phyloP scores from a whole-genome alignment of 2,329 filamentous ascomycete genomes.

The Nemania diffusa region DNA sequence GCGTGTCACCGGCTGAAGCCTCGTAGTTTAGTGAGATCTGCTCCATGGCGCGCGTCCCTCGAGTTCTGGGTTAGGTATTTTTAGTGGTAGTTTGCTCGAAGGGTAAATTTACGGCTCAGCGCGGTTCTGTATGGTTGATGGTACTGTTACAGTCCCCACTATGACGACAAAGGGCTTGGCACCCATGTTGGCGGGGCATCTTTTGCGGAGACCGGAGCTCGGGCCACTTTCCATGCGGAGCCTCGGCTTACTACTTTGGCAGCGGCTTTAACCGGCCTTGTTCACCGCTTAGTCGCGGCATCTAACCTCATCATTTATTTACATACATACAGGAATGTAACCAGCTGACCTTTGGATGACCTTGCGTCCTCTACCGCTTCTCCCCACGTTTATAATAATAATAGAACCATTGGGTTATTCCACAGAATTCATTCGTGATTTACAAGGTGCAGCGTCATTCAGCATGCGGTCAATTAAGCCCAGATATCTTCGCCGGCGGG shows the following conservation, averaged over 20 bases:
- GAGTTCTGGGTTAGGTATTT: not conserved
- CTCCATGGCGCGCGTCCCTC: slow-evolving; percentile 57
- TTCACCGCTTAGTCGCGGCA: slow-evolving; percentile 40
- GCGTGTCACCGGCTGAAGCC: slow-evolving; percentile 76
- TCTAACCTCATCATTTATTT: slow-evolving; percentile 10
- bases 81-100: slow-evolving; percentile 30
- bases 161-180: slow-evolving; percentile 15
- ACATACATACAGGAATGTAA: slow-evolving; percentile 26
- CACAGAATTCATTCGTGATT: slow-evolving; percentile 15
- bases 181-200: slow-evolving; percentile 9
- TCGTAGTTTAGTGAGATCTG: slow-evolving; percentile 80
- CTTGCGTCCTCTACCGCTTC: not conserved
- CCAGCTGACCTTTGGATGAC: slow-evolving; percentile 29
- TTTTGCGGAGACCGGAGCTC: not conserved
- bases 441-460: slow-evolving; percentile 15
- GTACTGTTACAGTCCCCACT: not conserved
- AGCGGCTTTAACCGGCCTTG: slow-evolving; percentile 36
- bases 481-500: slow-evolving; percentile 60
- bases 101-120: slow-evolving; percentile 14
- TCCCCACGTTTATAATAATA: slow-evolving; percentile 7
- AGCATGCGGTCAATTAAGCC: slow-evolving; percentile 67
- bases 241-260: not conserved
- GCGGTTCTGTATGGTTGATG: not conserved
- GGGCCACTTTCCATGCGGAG: slow-evolving; percentile 9
- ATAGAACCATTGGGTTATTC: slow-evolving; percentile 11